Percentiles rank a stretch among this genome's conserved stretches.
These are phyloP conservation scores for Crinitomyces ghanaensis DNA, from an alignment of 805 yeast genomes.

Conservation along the genomic window DNA sequence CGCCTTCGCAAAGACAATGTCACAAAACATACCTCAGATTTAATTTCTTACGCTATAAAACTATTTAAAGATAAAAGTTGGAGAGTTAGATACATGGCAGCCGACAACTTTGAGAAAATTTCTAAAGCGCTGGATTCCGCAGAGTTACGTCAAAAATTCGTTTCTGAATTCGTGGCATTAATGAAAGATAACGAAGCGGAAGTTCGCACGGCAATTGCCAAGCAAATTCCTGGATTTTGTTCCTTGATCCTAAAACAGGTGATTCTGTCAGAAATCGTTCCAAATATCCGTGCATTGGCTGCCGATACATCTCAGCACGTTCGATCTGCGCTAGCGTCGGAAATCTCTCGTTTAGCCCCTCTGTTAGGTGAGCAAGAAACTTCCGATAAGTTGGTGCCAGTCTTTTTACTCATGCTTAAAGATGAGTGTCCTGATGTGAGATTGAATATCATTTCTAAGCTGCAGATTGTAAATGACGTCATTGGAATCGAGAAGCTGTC, in stretches of 20 bases:
- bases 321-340: slow-evolving; percentile 82
- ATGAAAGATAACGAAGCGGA: slow-evolving; percentile 93
- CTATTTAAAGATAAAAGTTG: slow-evolving; percentile 84
- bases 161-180: slow-evolving; percentile 60
- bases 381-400: slow-evolving; percentile 71
- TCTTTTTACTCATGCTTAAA: slow-evolving; percentile 83
- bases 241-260: slow-evolving; percentile 30
- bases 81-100: slow-evolving; percentile 97
- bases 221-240: slow-evolving; percentile 60
- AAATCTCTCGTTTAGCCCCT: slow-evolving; percentile 79
- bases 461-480: slow-evolving; percentile 85
- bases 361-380: slow-evolving; percentile 76
- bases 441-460: slow-evolving; percentile 82
- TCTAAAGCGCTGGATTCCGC: slow-evolving; percentile 52
- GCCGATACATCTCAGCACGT: slow-evolving; percentile 90
- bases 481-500: slow-evolving; percentile 84
- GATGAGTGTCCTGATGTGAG: slow-evolving; percentile 97
- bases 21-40: slow-evolving; percentile 16
- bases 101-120: slow-evolving; percentile 76
- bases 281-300: slow-evolving; percentile 71
- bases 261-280: slow-evolving; percentile 61
- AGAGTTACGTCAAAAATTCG: slow-evolving; percentile 42
- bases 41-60: slow-evolving; percentile 41
- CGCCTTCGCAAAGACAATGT: slow-evolving; percentile 18
- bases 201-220: slow-evolving; percentile 89